These are phyloP conservation scores for Mimosa bimucronata DNA, from an alignment of 306 rosid species.

Conservation along the genomic window DNA sequence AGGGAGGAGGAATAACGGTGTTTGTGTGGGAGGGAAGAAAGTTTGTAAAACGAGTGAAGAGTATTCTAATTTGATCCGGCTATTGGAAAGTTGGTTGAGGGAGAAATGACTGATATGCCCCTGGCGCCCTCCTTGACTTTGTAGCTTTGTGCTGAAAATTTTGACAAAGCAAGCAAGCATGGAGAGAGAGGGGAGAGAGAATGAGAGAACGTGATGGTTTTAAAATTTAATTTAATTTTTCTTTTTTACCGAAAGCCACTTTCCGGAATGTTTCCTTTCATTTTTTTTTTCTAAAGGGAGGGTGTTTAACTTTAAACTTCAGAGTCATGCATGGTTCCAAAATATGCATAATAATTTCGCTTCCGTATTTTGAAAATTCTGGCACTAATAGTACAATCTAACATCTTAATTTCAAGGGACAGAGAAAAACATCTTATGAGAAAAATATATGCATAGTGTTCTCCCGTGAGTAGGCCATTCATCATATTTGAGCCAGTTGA, in stretches of 20 bases:
- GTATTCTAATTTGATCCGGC: slow-evolving; percentile 23
- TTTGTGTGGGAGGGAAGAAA: slow-evolving; percentile 34
- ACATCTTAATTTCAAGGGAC: not conserved
- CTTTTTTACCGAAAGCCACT: not conserved
- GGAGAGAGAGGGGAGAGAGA: not conserved
- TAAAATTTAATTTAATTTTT: not conserved
- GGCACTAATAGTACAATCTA: not conserved
- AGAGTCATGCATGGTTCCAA: not conserved
- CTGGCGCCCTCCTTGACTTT: slow-evolving; percentile 54
- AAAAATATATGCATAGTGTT: not conserved
- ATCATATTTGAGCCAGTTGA: not conserved
- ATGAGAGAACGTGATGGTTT: not conserved
- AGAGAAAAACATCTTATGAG: not conserved
- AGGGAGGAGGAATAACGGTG: slow-evolving; percentile 6
- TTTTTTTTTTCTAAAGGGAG: slow-evolving; percentile 2
- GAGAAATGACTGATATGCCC: slow-evolving; percentile 51
- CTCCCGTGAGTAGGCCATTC: not conserved
- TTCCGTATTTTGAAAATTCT: not conserved
- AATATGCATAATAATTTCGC: not conserved
- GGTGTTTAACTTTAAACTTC: too few relatives aligned
- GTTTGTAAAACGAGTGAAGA: slow-evolving; percentile 34
- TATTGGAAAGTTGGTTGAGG: slow-evolving; percentile 38
- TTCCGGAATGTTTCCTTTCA: slow-evolving; percentile 34
- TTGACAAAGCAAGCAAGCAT: not conserved
- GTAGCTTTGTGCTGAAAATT: not conserved